phyloP scores from a whole-genome alignment of 345 rosid genomes.

The Streptanthus diversifolius region DNA sequence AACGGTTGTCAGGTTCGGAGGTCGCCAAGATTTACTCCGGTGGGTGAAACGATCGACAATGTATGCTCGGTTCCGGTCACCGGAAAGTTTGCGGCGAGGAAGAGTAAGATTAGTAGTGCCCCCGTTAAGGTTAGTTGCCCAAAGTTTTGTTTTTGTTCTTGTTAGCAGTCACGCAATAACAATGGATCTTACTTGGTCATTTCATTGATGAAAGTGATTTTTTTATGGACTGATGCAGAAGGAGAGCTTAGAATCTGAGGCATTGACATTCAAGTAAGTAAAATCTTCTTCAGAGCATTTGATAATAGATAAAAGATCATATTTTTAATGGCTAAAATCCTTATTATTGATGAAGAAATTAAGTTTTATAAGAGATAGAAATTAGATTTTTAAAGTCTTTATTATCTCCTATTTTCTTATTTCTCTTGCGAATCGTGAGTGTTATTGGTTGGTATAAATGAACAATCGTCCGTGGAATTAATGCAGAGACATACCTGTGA shows the following conservation, averaged over 20 bases:
- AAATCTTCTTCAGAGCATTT: not conserved
- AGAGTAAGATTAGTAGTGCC: not conserved
- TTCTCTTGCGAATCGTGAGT: not conserved
- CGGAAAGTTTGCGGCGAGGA: not conserved
- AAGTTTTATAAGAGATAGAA: not conserved
- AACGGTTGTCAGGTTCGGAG: conserved; percentile 13
- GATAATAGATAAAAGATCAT: not conserved
- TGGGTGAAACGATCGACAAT: not conserved
- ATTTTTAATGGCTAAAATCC: not conserved
- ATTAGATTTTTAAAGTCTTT: not conserved
- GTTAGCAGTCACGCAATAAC: not conserved
- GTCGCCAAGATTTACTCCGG: conserved; percentile 25
- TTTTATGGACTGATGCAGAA: conserved; percentile 26
- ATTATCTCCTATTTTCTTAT: not conserved
- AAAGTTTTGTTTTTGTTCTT: not conserved
- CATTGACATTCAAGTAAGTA: conserved; percentile 38
- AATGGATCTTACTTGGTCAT: conserved; percentile 1
- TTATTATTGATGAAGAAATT: not conserved
- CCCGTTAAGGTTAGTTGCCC: conserved; percentile 1
- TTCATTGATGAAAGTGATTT: not conserved
- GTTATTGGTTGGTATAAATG: not conserved
- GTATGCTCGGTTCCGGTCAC: conserved; percentile 15
- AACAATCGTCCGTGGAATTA: not conserved
- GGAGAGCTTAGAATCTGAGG: conserved; percentile 10
- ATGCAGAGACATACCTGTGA: conserved; percentile 25